Percentiles rank a stretch among this genome's conserved stretches.
These are phyloP conservation scores for Chimonanthus praecox DNA, from an alignment of 164 flowering plant genomes.

Conservation along the genomic window DNA sequence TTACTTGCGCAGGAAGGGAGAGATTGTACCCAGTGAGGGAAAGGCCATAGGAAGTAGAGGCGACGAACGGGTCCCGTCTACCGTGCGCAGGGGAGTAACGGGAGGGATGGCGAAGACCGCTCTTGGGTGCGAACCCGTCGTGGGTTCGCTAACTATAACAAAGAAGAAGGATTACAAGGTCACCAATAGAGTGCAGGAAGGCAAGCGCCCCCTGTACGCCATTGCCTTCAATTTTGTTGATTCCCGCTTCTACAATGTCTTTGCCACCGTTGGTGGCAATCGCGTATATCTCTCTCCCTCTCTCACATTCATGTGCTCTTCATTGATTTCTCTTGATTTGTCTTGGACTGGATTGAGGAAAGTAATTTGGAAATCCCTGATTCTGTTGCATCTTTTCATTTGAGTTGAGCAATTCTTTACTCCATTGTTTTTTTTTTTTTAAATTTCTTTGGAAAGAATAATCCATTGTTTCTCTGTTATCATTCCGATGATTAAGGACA, in stretches of 20 bases:
- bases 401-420: no score
- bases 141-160: slow-evolving; percentile 54
- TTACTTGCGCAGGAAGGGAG: background rate
- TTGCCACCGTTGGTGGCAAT: slow-evolving; percentile 91
- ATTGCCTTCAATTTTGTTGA: slow-evolving; percentile 93
- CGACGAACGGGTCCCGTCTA: no score
- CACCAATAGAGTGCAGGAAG: slow-evolving; percentile 82
- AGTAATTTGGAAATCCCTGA: no score
- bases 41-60: background rate
- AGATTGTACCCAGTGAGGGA: background rate
- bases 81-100: background rate
- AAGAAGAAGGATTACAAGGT: slow-evolving; percentile 81
- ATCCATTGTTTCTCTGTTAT: no score
- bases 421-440: no score
- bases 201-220: slow-evolving; percentile 87
- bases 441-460: no score
- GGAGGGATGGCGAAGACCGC: slow-evolving; percentile 40
- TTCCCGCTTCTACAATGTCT: slow-evolving; percentile 77
- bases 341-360: background rate
- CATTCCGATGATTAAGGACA: no score
- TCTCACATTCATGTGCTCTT: background rate
- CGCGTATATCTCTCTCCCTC: slow-evolving; percentile 31
- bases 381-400: no score
- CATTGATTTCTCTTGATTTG: background rate
- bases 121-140: slow-evolving; percentile 69